Conservation (phyloP, 148 eudicot species). For the Suaeda aralocaspica region DNA sequence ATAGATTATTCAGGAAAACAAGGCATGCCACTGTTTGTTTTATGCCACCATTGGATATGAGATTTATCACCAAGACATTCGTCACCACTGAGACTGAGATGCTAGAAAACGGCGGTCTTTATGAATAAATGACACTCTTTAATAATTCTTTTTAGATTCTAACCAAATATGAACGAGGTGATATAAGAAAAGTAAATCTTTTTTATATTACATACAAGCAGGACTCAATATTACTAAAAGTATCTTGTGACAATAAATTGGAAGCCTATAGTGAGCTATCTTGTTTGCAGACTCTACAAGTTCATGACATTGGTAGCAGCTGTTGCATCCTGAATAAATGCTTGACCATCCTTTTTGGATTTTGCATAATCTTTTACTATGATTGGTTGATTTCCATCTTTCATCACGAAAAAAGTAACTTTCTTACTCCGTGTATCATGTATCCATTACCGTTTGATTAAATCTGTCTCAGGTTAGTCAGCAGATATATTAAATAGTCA, state of each 20-base stretch:
- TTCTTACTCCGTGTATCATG: neutral
- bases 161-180: too few relatives aligned
- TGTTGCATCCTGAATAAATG: neutral
- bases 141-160: too few relatives aligned
- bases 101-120: neutral
- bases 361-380: neutral
- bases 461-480: conserved; percentile 29
- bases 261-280: neutral
- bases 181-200: neutral
- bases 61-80: neutral
- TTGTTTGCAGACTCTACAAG: neutral
- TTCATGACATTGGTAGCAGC: neutral
- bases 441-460: conserved; percentile 6
- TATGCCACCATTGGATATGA: neutral
- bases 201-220: neutral
- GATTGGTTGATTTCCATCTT: neutral
- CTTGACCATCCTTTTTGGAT: neutral
- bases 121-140: neutral
- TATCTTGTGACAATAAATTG: neutral
- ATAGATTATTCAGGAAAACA: neutral
- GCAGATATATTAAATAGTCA: conserved; percentile 23
- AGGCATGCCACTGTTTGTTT: too few relatives aligned
- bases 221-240: neutral
- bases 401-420: neutral
- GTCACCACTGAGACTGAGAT: neutral